Percentiles rank a stretch among this genome's conserved stretches.
phyloP scores from a whole-genome alignment of 2,329 filamentous ascomycete genomes.

The Xylariaceae sp. region DNA sequence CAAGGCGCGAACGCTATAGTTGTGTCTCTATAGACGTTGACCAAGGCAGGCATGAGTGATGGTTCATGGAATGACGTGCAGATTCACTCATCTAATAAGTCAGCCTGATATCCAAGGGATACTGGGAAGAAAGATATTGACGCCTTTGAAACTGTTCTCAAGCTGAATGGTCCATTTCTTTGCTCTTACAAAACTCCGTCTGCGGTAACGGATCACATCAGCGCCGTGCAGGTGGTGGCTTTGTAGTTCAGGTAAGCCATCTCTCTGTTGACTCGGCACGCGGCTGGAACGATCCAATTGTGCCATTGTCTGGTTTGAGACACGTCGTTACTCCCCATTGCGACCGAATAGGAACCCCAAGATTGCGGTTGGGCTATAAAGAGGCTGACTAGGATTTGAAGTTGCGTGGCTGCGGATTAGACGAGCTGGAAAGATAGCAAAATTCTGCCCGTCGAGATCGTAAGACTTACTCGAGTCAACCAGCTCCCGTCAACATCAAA shows the following conservation, averaged over 20 bases:
- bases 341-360: background rate
- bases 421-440: too few relatives aligned
- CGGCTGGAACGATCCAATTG: background rate
- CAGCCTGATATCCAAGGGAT: constrained; percentile 2
- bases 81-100: background rate
- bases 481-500: too few relatives aligned
- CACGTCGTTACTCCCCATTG: too few relatives aligned
- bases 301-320: background rate
- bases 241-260: background rate
- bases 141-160: too few relatives aligned
- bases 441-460: too few relatives aligned
- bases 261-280: background rate
- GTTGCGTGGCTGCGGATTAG: too few relatives aligned
- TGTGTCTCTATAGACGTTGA: constrained; percentile 4
- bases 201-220: background rate
- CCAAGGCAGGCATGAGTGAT: constrained; percentile 9
- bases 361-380: background rate
- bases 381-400: too few relatives aligned
- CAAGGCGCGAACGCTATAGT: constrained; percentile 3
- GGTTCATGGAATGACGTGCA: constrained; percentile 13
- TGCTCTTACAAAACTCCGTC: too few relatives aligned
- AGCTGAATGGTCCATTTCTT: too few relatives aligned
- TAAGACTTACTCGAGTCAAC: too few relatives aligned
- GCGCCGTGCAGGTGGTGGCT: background rate
- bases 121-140: too few relatives aligned